Percentiles rank a stretch among this genome's conserved stretches.
Evolutionary conservation across 2,329 filamentous ascomycete genomes (phyloP).

Genomic region (Cryphonectria parasitica): DNA sequence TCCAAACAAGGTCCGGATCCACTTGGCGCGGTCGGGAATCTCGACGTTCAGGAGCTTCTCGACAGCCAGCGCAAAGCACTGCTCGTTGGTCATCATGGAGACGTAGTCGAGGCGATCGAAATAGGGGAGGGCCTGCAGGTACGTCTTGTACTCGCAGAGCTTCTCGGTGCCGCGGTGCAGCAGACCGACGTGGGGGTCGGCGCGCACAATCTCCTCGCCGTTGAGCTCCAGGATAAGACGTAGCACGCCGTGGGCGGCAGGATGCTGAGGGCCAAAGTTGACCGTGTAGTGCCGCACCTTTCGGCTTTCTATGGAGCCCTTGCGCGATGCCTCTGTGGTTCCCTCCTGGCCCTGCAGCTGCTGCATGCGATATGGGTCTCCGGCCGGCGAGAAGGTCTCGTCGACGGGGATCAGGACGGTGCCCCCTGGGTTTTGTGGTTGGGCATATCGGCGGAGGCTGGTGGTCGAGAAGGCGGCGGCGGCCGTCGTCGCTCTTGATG

Average conservation of each 20-base stretch:
- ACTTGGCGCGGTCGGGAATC: constrained; percentile 93
- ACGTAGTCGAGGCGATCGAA: constrained; percentile 99
- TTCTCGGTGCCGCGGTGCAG: constrained; percentile 98
- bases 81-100: constrained; percentile 99
- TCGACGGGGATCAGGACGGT: constrained; percentile 70
- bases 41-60: constrained; percentile 98
- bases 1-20: constrained; percentile 92
- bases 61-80: constrained; percentile 92
- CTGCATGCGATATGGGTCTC: constrained; percentile 52
- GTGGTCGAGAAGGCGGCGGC: constrained; percentile 64
- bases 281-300: constrained; percentile 99
- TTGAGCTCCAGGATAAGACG: constrained; percentile 96
- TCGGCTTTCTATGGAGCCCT: constrained; percentile 60
- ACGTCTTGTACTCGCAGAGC: constrained; percentile 99
- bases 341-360: constrained; percentile 47
- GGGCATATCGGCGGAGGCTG: constrained; percentile 64
- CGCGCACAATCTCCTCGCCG: constrained; percentile 95
- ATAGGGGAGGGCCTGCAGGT: constrained; percentile 96
- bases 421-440: constrained; percentile 54
- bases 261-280: constrained; percentile 99
- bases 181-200: constrained; percentile 94
- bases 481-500: constrained; percentile 37
- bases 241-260: constrained; percentile 96
- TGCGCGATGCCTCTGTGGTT: constrained; percentile 50
- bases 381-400: constrained; percentile 59